A percentile compares a stretch with the other conserved stretches of the same genome.
phyloP scores from a whole-genome alignment of 1,284 basidiomycete genomes.

The Ceratorhiza oryzae-sativae region DNA sequence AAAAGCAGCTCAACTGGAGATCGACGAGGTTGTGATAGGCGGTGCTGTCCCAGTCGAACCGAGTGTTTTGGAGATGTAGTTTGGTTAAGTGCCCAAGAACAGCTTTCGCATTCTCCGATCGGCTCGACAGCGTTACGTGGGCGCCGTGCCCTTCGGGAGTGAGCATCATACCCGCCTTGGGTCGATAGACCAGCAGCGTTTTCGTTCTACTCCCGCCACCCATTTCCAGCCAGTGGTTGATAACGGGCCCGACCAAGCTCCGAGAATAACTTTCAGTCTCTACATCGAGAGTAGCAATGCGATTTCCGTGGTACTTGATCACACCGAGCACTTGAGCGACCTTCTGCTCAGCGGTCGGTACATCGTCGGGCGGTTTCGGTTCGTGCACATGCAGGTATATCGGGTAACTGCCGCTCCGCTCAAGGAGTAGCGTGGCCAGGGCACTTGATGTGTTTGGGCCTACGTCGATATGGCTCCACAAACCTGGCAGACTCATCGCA shows the following conservation, averaged over 20 bases:
- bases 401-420: background rate
- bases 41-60: background rate
- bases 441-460: background rate
- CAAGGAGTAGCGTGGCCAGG: background rate
- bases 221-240: background rate
- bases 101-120: background rate
- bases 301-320: background rate
- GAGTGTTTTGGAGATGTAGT: background rate
- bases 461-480: background rate
- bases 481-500: background rate
- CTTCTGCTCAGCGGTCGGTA: background rate
- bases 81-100: background rate
- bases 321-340: background rate
- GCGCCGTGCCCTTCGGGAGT: background rate
- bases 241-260: background rate
- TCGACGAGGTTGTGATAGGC: slow-evolving; percentile 9
- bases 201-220: background rate
- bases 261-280: background rate
- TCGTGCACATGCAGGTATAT: slow-evolving; percentile 1
- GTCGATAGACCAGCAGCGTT: background rate
- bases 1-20: background rate
- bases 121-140: background rate
- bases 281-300: background rate
- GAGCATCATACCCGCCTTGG: background rate
- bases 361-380: background rate